phyloP scores from a whole-genome alignment of 2,329 filamentous ascomycete species.

The Penicillium frequentans region DNA sequence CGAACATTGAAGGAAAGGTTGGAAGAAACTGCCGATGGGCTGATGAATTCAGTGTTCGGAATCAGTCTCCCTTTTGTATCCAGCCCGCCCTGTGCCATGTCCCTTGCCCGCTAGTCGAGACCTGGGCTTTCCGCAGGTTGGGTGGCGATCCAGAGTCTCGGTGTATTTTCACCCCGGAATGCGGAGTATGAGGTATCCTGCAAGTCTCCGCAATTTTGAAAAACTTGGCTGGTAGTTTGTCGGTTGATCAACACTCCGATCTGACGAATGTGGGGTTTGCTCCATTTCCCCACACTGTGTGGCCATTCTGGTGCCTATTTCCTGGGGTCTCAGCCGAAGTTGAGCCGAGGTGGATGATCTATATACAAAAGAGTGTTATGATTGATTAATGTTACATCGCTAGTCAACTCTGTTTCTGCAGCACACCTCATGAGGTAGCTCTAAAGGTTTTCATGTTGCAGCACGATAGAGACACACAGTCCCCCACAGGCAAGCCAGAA shows the following conservation, averaged over 20 bases:
- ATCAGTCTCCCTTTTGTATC: neutral
- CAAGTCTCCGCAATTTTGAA: neutral
- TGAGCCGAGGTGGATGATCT: neutral
- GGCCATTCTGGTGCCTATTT: neutral
- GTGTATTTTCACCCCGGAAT: neutral
- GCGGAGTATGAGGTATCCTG: neutral
- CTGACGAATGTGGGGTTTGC: neutral
- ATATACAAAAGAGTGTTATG: neutral
- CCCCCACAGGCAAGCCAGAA: too few species aligned
- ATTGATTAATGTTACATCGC: neutral
- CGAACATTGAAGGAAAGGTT: neutral
- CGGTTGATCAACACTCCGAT: slow-evolving; percentile 2
- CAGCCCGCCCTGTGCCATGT: neutral
- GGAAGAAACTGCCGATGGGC: neutral
- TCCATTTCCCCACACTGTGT: neutral
- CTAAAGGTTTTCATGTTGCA: too few species aligned
- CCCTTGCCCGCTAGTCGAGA: neutral
- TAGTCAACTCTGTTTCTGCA: neutral
- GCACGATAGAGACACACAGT: too few species aligned
- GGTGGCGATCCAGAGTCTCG: neutral
- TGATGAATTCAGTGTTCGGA: neutral
- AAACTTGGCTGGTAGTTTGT: neutral
- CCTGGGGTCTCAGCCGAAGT: neutral
- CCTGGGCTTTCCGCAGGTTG: neutral
- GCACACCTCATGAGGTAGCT: too few species aligned